Evolutionary conservation across 2,329 filamentous ascomycete genomes (phyloP), one percentile per base, ranked within the genome.

Genomic region (Sordariomycetes sp.): DNA sequence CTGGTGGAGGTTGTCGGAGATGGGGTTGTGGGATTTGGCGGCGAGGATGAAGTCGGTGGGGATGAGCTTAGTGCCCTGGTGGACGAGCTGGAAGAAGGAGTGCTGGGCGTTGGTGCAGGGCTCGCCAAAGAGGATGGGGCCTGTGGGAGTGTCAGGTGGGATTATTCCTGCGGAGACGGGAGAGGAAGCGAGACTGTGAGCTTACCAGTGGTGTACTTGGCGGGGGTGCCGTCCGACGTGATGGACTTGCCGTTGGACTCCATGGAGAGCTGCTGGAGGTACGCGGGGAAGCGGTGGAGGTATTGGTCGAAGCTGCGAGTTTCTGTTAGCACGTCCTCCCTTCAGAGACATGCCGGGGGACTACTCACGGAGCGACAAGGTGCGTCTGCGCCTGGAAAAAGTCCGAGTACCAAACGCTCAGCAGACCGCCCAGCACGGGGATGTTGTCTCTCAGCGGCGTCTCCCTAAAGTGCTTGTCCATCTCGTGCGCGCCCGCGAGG

Each of bases 1-100:
- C 76, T 99, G 94, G 81, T 99, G 94, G 68, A 92, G 84, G 76
- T 95, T 92, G 73, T 86, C 78, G 69, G 90, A 84, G 62, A 96
- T 85, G 57, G 92, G 91, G 82, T 99, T 99, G 82, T 99, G 94
- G 58, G 90, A 95, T 77, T 96, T 83, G 62, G 90, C 91, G 45
- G 94, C 94, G 65, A 99, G 78, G 76, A 99, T 95, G 78, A 99
- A 99, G 75, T 99, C 94, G 64, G 92, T 87, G 17, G 94, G 94
- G 69, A 99, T 97, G 67, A 99, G 85, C 83, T 97, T 97, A 66
- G 94, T 99, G 67, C 94, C 94, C 75, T 99, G 94, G 80, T 99
- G 94, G 59, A 99, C 85, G 53, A 99, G 86, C 81, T 99, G 94
- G 86, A 95, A 99, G 85, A 99, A 99, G 60, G 94, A 97, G 82